A percentile compares a stretch with the other conserved stretches of the same genome.
Evolutionary conservation across 306 rosid genomes (phyloP).

Genomic region (Cucumis cinereus): DNA sequence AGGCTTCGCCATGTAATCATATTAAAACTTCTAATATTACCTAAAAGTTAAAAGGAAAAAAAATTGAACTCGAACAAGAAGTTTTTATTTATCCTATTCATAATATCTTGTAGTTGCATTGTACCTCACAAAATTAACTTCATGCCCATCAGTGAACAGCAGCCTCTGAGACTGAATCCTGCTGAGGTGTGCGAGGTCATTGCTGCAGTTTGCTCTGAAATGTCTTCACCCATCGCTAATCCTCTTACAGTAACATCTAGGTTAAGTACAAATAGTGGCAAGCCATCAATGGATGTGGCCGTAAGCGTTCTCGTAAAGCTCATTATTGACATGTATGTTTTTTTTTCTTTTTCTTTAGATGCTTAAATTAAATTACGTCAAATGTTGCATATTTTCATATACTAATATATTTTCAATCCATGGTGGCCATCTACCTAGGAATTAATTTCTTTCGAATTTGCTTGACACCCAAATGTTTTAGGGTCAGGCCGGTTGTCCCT

Average conservation of each 20-base stretch:
- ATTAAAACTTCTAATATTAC: not conserved
- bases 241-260: conserved; percentile 44
- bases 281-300: conserved; percentile 93
- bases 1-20: not conserved
- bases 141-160: conserved; percentile 77
- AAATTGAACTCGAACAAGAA: not conserved
- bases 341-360: conserved; percentile 3
- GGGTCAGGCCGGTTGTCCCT: too few relatives aligned
- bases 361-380: conserved; percentile 1
- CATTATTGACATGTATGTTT: conserved; percentile 94
- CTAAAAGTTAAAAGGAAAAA: not conserved
- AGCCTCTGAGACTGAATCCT: conserved; percentile 91
- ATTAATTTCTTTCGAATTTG: too few relatives aligned
- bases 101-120: conserved; percentile 5
- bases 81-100: not conserved
- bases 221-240: conserved; percentile 45
- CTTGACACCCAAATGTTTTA: too few relatives aligned
- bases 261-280: conserved; percentile 59
- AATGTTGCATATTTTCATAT: not conserved
- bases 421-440: too few relatives aligned
- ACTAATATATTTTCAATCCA: not conserved
- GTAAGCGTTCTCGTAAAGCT: conserved; percentile 98
- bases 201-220: conserved; percentile 97
- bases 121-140: conserved; percentile 26
- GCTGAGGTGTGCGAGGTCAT: conserved; percentile 94